A percentile compares a stretch with the other conserved stretches of the same genome.
Conservation (phyloP, 371 early-diverging fungal species). For the Mucor piriformis region DNA sequence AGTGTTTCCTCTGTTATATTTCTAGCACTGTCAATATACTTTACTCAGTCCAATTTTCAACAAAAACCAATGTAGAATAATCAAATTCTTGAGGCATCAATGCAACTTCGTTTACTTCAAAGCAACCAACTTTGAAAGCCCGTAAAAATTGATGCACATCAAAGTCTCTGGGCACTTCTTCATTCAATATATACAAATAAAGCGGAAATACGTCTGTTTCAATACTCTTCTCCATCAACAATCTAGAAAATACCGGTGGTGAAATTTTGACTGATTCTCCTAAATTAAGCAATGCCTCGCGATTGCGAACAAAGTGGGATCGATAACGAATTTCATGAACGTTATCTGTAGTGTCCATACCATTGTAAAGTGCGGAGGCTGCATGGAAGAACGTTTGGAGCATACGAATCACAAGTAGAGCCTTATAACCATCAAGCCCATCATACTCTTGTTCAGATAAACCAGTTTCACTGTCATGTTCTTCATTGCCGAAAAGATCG, state of each 20-base stretch:
- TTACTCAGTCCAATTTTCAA: constrained; percentile 52
- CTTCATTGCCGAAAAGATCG: too few relatives aligned
- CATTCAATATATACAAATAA: constrained; percentile 42
- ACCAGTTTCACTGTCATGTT: background rate
- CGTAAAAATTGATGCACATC: constrained; percentile 33
- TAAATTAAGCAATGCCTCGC: constrained; percentile 31
- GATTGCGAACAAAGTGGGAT: constrained; percentile 20
- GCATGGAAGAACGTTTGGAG: constrained; percentile 50
- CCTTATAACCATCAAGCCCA: constrained; percentile 40
- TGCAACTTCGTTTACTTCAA: constrained; percentile 40
- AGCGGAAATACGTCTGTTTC: constrained; percentile 59
- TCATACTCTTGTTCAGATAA: constrained; percentile 16
- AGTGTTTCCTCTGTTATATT: background rate
- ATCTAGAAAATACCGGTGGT: constrained; percentile 21
- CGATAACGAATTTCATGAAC: constrained; percentile 15
- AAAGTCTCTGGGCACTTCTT: constrained; percentile 26
- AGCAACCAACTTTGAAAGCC: constrained; percentile 42
- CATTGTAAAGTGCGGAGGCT: constrained; percentile 37
- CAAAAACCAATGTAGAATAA: constrained; percentile 35
- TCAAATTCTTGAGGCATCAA: constrained; percentile 35
- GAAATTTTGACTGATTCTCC: constrained; percentile 40
- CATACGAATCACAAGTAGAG: constrained; percentile 41
- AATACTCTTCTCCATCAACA: constrained; percentile 61
- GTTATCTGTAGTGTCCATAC: constrained; percentile 13
- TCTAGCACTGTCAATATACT: background rate